Base-by-base conservation (phyloP, 2,329 filamentous ascomycete genomes). In the Cladosporium colombiae region DNA sequence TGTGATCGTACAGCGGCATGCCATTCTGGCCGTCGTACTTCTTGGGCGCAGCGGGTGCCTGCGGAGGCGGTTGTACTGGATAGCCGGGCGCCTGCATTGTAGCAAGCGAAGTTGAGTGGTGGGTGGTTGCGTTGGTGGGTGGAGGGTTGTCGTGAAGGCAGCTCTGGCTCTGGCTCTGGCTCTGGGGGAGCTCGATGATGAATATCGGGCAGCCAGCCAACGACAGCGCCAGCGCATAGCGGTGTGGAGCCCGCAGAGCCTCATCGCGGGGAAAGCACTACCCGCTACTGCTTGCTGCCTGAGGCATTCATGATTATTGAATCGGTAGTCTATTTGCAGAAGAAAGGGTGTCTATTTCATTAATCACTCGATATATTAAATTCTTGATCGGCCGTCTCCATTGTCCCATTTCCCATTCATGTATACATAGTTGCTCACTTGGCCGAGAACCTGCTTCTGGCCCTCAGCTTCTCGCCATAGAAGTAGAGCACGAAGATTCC, bases 401-500 rank as follows among this genome's bases (percentile, higher is more conserved):
- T 44, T 40, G 1, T 4, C 5, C 8, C 35, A 40, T 40, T 21
- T 5, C 3, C 8, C n/a, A 46, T 46, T 5, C 18, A 29, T 33
- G 7, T 31, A 33, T 6, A 21, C 18, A 14, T 1, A 6, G 21
- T 33, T 21, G 18, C 52, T 55, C 52, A 78, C 69, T 78, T 78
- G 23, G 74, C 72, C 16, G 86, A 84, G 77, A 89, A 89, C 74
- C 82, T 84, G 75, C 85, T 87, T 73, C 85, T 79, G 7, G 82
- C 78, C 66, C 87, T 81, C 66, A 89, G 74, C 59, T 74, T 79
- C 27, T 81, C 83, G 2, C 87, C 86, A 66, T 78, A 86, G 69
- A 83, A 84, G 76, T 84, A 90, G 65, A 90, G 76, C 50, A 82
- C 75, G 78, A 83, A 88, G 53, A 90, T 50, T 23, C 80, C 68